Percentiles rank a stretch among this genome's conserved stretches.
These are phyloP conservation scores for Scutellaria galericulata DNA, from an alignment of 257 asterid genomes.

Conservation along the genomic window DNA sequence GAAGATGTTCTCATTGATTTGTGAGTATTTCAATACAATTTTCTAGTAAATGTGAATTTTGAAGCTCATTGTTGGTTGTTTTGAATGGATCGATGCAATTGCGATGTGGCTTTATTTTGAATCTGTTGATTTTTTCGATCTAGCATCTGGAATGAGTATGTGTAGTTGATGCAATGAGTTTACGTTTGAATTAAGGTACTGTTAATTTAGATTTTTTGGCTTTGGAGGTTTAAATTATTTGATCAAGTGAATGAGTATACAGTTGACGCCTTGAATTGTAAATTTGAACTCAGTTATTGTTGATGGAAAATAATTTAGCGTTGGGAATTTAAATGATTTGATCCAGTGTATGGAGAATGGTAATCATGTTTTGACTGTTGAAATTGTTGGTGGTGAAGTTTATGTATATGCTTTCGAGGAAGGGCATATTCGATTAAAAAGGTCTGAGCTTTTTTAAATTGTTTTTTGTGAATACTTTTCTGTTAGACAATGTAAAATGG, in stretches of 20 bases:
- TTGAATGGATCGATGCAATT: conserved; percentile 19
- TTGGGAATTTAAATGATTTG: conserved; percentile 8
- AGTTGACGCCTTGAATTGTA: background rate
- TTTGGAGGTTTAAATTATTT: background rate
- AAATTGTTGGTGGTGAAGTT: conserved; percentile 11
- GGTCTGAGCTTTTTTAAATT: background rate
- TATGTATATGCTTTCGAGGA: background rate
- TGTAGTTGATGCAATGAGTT: conserved; percentile 1
- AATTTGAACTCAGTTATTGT: background rate
- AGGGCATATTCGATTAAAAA: background rate
- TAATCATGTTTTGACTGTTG: background rate
- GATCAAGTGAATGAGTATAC: background rate
- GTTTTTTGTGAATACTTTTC: background rate
- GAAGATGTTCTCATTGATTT: conserved; percentile 73
- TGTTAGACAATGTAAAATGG: no score
- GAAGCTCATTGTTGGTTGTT: conserved; percentile 12
- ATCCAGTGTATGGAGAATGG: conserved; percentile 3
- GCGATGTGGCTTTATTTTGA: background rate
- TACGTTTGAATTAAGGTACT: background rate
- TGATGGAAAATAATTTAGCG: background rate
- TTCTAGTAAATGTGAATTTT: background rate
- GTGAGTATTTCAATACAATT: conserved; percentile 41
- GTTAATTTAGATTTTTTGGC: background rate
- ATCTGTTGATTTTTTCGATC: background rate
- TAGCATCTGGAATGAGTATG: background rate